Conservation (phyloP, 1,284 basidiomycete genomes). For the Ustilago curta region DNA sequence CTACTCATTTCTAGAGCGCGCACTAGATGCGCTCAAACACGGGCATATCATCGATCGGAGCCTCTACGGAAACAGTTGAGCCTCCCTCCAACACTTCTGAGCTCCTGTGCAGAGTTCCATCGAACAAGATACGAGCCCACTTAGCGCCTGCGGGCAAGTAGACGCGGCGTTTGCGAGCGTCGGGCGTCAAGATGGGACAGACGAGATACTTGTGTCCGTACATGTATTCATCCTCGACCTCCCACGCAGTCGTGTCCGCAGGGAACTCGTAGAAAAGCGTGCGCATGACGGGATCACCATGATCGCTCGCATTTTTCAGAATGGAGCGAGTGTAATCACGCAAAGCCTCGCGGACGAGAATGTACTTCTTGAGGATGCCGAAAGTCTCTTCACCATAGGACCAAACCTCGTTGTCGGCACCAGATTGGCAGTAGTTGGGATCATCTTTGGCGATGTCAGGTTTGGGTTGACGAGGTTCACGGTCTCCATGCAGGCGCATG, state of each 20-base stretch:
- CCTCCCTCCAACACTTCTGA: conserved; percentile 12
- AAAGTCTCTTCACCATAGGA: conserved; percentile 21
- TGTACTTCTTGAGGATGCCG: conserved; percentile 26
- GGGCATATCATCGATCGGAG: conserved; percentile 32
- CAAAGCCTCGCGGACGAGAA: conserved; percentile 17
- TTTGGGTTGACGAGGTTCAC: conserved; percentile 31
- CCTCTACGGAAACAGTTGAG: conserved; percentile 2
- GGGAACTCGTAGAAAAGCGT: conserved; percentile 36
- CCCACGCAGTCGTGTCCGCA: conserved; percentile 11
- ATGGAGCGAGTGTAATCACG: conserved; percentile 18
- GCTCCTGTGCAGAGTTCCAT: not conserved
- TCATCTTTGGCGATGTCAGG: conserved; percentile 15
- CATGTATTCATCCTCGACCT: conserved; percentile 36
- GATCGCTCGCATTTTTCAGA: conserved; percentile 12
- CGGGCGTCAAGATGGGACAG: conserved; percentile 21
- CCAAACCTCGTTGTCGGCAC: conserved; percentile 37
- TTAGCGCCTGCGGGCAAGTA: conserved; percentile 22
- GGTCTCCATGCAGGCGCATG: conserved; percentile 39
- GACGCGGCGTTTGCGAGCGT: not conserved
- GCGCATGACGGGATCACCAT: conserved; percentile 30
- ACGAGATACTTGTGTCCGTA: conserved; percentile 31
- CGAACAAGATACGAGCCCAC: conserved; percentile 9
- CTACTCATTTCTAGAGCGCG: not conserved
- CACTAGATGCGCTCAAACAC: conserved; percentile 12
- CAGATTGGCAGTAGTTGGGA: conserved; percentile 19